Percentiles rank a stretch among this genome's conserved stretches.
Conservation (phyloP, 345 rosid genomes). For the Gossypium sturtianum region DNA sequence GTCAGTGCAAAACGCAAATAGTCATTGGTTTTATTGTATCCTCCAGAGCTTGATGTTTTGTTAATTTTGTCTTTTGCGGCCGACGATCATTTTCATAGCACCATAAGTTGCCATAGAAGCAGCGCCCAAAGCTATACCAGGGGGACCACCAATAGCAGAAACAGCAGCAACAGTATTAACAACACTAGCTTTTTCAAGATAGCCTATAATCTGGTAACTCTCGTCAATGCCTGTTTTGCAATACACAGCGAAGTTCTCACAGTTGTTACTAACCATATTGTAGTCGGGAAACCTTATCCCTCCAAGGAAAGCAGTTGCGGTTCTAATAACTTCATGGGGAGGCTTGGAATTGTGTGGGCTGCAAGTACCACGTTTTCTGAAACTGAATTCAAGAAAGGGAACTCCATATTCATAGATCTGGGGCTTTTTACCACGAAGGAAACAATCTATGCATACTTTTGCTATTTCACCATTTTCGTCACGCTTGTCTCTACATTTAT, state of each 20-base stretch:
- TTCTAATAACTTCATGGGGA: not conserved
- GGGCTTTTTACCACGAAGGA: not conserved
- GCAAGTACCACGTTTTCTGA: constrained; percentile 47
- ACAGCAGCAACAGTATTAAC: too few species aligned
- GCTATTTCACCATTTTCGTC: not conserved
- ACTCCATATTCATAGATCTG: not conserved
- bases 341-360: constrained; percentile 52
- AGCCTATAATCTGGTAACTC: not conserved
- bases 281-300: not conserved
- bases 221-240: not conserved
- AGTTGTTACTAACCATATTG: not conserved
- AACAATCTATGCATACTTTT: not conserved
- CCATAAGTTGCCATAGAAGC: too few species aligned
- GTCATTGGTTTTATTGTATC: too few species aligned
- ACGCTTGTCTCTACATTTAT: not conserved
- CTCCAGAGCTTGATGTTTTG: too few species aligned
- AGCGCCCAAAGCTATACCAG: too few species aligned
- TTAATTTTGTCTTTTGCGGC: too few species aligned
- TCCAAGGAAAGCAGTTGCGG: not conserved
- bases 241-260: not conserved
- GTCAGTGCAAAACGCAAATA: too few species aligned
- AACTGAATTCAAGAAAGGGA: rapidly evolving
- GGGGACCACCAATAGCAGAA: too few species aligned
- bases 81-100: too few species aligned
- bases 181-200: not conserved